Percentiles rank a stretch among this genome's conserved stretches.
Conservation (phyloP, 2,329 filamentous ascomycete genomes). For the Balansia obtecta region DNA sequence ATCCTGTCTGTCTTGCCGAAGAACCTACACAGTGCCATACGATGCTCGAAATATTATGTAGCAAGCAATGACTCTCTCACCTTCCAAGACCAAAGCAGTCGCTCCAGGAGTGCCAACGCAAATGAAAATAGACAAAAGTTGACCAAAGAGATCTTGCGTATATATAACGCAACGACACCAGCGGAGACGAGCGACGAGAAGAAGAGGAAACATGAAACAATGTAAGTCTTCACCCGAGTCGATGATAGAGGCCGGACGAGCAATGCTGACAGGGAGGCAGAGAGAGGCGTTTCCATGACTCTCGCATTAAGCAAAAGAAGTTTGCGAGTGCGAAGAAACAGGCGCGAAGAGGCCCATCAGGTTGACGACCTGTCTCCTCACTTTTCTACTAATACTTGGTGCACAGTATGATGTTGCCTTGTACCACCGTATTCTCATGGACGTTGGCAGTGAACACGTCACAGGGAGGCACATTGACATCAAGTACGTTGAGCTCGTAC, state of each 20-base stretch:
- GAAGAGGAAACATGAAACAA: conserved; percentile 33
- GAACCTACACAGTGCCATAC: conserved; percentile 32
- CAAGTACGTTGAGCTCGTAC: too few relatives aligned
- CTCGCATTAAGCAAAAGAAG: conserved; percentile 36
- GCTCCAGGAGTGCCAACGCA: conserved; percentile 38
- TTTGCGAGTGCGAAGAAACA: conserved; percentile 37
- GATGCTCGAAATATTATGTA: conserved; percentile 42
- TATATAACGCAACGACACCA: conserved; percentile 35
- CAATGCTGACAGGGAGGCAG: conserved; percentile 18
- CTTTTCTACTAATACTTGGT: neutral
- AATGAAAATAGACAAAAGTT: conserved; percentile 41
- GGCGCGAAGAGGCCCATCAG: conserved; percentile 24
- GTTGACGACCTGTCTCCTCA: conserved; percentile 10
- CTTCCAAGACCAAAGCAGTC: conserved; percentile 42
- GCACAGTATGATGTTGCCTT: too few relatives aligned
- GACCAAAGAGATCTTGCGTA: conserved; percentile 31
- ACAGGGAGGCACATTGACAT: neutral
- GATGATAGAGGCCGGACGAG: neutral
- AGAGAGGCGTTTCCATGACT: conserved; percentile 32
- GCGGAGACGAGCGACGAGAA: conserved; percentile 33
- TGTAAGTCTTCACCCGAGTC: conserved; percentile 23
- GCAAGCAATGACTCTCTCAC: conserved; percentile 37
- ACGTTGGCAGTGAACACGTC: too few relatives aligned
- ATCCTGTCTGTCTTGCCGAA: conserved; percentile 33
- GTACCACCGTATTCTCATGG: neutral